Evolutionary conservation across 2,329 filamentous ascomycete genomes (phyloP).

Genomic region (Aspergillus sp.): DNA sequence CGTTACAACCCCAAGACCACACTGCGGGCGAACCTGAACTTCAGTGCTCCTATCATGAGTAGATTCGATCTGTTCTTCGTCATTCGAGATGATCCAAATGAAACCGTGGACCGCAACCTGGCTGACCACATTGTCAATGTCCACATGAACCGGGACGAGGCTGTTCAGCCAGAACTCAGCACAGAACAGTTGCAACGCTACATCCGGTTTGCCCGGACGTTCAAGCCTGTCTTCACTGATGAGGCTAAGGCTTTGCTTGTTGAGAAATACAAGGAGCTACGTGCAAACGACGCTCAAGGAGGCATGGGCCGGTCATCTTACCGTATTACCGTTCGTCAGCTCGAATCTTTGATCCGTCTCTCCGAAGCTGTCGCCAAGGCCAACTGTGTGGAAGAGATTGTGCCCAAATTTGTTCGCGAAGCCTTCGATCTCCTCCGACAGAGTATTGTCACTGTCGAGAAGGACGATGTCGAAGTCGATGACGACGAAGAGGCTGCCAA

Average conservation of each 20-base stretch:
- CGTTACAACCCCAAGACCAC: constrained; percentile 95
- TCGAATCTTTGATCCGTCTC: constrained; percentile 92
- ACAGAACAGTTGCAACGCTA: constrained; percentile 96
- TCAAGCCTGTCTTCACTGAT: constrained; percentile 85
- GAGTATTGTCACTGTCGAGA: constrained; percentile 95
- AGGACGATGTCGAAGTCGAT: constrained; percentile 93
- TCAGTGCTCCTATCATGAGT: constrained; percentile 98
- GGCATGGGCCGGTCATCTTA: constrained; percentile 93
- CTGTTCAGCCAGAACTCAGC: constrained; percentile 86
- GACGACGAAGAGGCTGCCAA: constrained; percentile 63
- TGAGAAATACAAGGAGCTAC: constrained; percentile 89
- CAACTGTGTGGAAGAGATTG: constrained; percentile 90
- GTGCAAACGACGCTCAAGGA: constrained; percentile 88
- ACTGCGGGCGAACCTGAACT: constrained; percentile 91
- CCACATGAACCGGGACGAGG: constrained; percentile 87
- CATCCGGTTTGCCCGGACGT: constrained; percentile 92
- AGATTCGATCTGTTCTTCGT: constrained; percentile 99
- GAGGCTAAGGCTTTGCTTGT: constrained; percentile 84
- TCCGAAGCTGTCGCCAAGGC: constrained; percentile 98
- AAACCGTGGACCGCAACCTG: constrained; percentile 81
- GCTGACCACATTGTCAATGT: constrained; percentile 93
- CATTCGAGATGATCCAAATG: constrained; percentile 93
- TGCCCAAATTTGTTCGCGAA: constrained; percentile 78
- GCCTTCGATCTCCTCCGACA: constrained; percentile 87
- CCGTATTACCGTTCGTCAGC: constrained; percentile 91